Evolutionary conservation across 2,329 filamentous ascomycete genomes (phyloP), one percentile per base, ranked within the genome.

Genomic region (Phyllosticta citrichinensis): DNA sequence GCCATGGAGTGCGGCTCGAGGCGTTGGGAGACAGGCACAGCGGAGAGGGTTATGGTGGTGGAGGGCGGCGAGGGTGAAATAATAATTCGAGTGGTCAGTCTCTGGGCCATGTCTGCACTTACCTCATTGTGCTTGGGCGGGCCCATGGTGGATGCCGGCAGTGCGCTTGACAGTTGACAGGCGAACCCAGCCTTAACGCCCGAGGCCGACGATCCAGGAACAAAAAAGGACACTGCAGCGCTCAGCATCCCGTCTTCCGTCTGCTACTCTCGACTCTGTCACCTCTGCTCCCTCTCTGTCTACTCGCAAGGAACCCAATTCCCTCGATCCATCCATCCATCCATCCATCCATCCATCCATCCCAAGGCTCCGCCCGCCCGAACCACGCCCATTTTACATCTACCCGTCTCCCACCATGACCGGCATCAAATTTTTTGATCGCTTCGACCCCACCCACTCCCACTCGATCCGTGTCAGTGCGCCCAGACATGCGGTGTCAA

Each of bases 11-110:
- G 57, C 57, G 57, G 55, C 33, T 40, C 33, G 33, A 25, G 52
- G 58, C 58, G 51, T 52, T 17, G 27, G 27, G 9, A 64, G 25
- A n/a, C 24, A 30, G 56, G 19, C 19, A 25, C n/a, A 11, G 30
- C 14, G 24, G 33, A 20, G 20, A 64, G 64, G 65, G 67, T 67
- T 69, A 69, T 68, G 66, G 65, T 65, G 69, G 53, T 64, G 62
- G 65, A 62, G 58, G 58, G 58, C 58, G 58, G 58, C 52, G 35
- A 40, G 58, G 35, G 58, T 60, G 58, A 60, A 60, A 60, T 60
- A 60, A 56, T 60, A 60, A 60, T 55, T 40, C 33, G 33, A 40
- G 33, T 40, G 33, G 33, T 40, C 33, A 40, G 33, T 40, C 33
- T 40, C 33, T 40, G 33, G 33, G 33, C 33, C 33, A 40, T 40